phyloP scores from a whole-genome alignment of 2,329 filamentous ascomycete genomes.

The Exophiala spinifera region DNA sequence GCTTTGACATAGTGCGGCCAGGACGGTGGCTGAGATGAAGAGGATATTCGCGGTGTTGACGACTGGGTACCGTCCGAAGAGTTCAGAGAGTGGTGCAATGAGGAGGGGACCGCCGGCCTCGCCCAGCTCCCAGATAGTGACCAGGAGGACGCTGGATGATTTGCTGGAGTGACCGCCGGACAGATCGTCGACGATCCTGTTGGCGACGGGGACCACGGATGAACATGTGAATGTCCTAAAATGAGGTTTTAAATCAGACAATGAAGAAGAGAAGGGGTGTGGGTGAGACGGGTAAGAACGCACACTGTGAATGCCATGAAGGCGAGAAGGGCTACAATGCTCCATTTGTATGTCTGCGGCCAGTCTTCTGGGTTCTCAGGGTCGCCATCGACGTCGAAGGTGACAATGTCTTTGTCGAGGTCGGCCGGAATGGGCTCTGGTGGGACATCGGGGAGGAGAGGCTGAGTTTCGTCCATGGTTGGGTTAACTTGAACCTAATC shows the following conservation, averaged over 20 bases:
- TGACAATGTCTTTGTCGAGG: constrained; percentile 18
- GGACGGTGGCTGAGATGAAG: constrained; percentile 44
- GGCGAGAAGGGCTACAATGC: constrained; percentile 25
- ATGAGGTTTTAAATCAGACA: neutral
- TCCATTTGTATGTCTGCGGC: constrained; percentile 26
- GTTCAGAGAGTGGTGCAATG: constrained; percentile 46
- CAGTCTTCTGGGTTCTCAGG: constrained; percentile 30
- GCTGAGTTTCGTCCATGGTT: constrained; percentile 21
- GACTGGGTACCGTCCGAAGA: constrained; percentile 40
- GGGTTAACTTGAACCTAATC: neutral
- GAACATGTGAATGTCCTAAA: constrained; percentile 60
- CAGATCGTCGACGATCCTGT: constrained; percentile 49
- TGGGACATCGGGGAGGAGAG: constrained; percentile 12
- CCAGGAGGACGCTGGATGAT: constrained; percentile 50
- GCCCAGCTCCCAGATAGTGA: constrained; percentile 51
- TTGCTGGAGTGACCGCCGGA: constrained; percentile 39
- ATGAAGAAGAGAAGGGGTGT: neutral
- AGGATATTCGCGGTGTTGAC: constrained; percentile 42
- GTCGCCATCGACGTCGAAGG: constrained; percentile 28
- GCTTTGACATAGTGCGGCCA: constrained; percentile 40
- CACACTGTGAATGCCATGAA: constrained; percentile 29
- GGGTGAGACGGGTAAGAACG: neutral
- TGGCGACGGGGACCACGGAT: constrained; percentile 54
- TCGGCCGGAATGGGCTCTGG: neutral
- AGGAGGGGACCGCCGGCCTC: constrained; percentile 47